Percentiles rank a stretch among this genome's conserved stretches.
Evolutionary conservation across 2,329 filamentous ascomycete genomes (phyloP).

Genomic region (Aspergillus puulaauensis): DNA sequence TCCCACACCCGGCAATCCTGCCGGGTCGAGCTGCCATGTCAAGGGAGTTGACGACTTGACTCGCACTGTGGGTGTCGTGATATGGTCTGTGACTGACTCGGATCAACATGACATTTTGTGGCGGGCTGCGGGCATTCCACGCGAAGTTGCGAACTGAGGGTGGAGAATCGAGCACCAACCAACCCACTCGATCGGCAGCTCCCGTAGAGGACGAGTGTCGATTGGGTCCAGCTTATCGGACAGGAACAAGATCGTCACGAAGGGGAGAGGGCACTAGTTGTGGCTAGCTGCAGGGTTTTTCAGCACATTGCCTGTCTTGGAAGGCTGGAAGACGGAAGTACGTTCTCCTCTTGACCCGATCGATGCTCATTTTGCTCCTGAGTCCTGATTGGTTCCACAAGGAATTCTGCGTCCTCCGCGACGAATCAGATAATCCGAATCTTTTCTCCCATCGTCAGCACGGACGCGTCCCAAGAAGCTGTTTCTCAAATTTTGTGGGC

Average conservation of each 20-base stretch:
- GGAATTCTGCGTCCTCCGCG: neutral
- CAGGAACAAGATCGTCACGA: constrained; percentile 1
- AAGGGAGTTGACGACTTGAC: neutral
- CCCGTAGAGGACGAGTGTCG: neutral
- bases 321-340: neutral
- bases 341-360: neutral
- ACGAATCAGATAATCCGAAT: neutral
- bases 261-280: constrained; percentile 12
- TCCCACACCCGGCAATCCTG: neutral
- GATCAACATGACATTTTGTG: neutral
- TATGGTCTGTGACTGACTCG: neutral
- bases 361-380: neutral
- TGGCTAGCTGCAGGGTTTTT: constrained; percentile 9
- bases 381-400: neutral
- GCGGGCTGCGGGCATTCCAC: constrained; percentile 3
- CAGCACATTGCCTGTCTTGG: neutral
- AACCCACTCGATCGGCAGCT: constrained; percentile 12
- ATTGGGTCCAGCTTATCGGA: constrained; percentile 5
- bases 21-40: neutral
- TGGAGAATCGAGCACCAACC: neutral
- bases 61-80: neutral
- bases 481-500: neutral
- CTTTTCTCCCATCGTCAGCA: neutral
- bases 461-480: neutral
- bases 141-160: neutral